These are phyloP conservation scores for Epichloe sylvatica DNA, from an alignment of 2,329 filamentous ascomycete species.

Conservation along the genomic window DNA sequence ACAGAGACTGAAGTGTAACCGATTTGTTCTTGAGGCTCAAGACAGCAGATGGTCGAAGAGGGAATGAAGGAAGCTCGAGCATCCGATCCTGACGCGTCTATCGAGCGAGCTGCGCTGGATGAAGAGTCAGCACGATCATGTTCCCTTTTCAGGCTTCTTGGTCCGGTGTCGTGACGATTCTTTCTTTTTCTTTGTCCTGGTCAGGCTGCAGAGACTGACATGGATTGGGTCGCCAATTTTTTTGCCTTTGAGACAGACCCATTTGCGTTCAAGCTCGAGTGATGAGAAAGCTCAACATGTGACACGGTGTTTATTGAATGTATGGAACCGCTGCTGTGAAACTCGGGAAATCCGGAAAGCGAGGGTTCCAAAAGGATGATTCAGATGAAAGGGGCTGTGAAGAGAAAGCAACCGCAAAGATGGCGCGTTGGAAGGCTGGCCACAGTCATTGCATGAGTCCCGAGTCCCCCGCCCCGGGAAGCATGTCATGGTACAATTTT, in stretches of 20 bases:
- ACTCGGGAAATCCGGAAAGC: background rate
- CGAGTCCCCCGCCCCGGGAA: no score
- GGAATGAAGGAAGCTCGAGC: background rate
- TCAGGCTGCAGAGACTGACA: background rate
- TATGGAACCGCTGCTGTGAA: background rate
- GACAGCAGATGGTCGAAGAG: background rate
- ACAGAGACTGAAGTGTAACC: background rate
- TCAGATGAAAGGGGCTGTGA: background rate
- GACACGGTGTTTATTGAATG: background rate
- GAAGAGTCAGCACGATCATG: background rate
- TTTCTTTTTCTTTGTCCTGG: background rate
- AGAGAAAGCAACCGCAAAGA: background rate
- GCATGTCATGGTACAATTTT: background rate
- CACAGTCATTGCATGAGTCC: background rate
- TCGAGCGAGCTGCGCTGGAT: background rate
- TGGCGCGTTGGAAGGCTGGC: background rate
- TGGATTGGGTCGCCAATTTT: background rate
- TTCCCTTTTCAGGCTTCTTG: background rate
- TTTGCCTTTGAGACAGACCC: background rate
- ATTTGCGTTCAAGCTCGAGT: background rate
- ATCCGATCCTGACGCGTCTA: background rate
- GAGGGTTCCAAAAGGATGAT: background rate
- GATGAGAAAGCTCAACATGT: background rate
- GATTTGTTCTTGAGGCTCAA: background rate
- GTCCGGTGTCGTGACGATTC: background rate